A percentile compares a stretch with the other conserved stretches of the same genome.
These are phyloP conservation scores for Chaetomium fimeti DNA, from an alignment of 495 filamentous ascomycete species.

Conservation along the genomic window DNA sequence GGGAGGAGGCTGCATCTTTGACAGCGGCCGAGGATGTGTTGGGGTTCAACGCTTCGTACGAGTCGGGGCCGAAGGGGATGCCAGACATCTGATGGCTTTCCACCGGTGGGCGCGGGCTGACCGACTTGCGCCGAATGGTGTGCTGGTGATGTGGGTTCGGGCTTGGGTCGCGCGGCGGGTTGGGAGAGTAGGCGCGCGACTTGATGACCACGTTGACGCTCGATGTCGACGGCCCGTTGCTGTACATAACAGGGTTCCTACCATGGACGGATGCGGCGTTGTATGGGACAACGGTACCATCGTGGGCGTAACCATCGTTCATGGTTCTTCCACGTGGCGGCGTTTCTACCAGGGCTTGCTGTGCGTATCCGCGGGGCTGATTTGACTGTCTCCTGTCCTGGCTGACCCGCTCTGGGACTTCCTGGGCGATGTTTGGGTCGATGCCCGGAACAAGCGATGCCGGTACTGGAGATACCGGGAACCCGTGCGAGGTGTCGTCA, in stretches of 20 bases:
- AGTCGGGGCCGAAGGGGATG: constrained; percentile 86
- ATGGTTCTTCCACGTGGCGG: constrained; percentile 44
- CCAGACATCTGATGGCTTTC: constrained; percentile 56
- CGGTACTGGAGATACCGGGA: constrained; percentile 55
- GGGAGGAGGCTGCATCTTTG: constrained; percentile 28
- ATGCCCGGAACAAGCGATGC: constrained; percentile 69
- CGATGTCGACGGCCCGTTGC: constrained; percentile 41
- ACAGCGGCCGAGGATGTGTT: constrained; percentile 37
- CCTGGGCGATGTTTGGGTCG: constrained; percentile 57
- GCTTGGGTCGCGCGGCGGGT: constrained; percentile 40
- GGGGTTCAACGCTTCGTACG: constrained; percentile 76
- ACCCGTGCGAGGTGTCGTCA: constrained; percentile 37
- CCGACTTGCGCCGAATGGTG: constrained; percentile 67
- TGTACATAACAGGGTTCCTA: constrained; percentile 40
- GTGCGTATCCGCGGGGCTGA: constrained; percentile 39
- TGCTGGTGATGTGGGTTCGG: constrained; percentile 42
- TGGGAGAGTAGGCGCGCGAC: constrained; percentile 59
- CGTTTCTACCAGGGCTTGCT: constrained; percentile 37
- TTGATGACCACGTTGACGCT: constrained; percentile 37
- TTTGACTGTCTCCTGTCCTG: constrained; percentile 46
- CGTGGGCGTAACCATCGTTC: constrained; percentile 37
- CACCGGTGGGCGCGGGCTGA: constrained; percentile 69
- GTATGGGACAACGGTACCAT: constrained; percentile 26
- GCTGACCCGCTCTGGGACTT: constrained; percentile 53
- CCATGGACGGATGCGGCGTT: constrained; percentile 26